Evolutionary conservation across 2,329 filamentous ascomycete species (phyloP).

Genomic region (Pseudogymnoascus sp.): DNA sequence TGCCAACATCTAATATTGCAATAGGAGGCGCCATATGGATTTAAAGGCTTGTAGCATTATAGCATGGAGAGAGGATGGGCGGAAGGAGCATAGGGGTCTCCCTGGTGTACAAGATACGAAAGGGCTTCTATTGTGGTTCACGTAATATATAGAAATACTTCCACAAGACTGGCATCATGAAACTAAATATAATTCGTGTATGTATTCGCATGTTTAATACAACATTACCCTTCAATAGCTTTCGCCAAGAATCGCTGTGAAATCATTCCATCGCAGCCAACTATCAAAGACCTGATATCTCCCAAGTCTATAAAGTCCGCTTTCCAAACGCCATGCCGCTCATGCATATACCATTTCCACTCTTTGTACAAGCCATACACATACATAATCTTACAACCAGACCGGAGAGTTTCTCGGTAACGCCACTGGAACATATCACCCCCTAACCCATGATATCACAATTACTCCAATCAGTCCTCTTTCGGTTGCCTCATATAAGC

Average conservation of each 20-base stretch:
- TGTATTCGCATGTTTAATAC: not conserved
- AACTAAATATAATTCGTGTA: not conserved
- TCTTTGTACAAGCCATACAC: slow-evolving; percentile 7
- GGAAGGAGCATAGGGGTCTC: not conserved
- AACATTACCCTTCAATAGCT: slow-evolving; percentile 1
- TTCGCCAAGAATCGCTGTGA: not conserved
- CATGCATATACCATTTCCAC: slow-evolving; percentile 5
- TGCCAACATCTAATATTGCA: not conserved
- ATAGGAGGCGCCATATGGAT: not conserved
- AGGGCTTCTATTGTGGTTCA: not conserved
- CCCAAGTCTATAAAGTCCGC: not conserved
- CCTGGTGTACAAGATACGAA: not conserved
- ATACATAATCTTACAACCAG: slow-evolving; percentile 4
- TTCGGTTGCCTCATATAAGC: slow-evolving; percentile 76
- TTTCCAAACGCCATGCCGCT: slow-evolving; percentile 8
- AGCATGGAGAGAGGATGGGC: not conserved
- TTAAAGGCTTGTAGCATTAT: slow-evolving; percentile 5
- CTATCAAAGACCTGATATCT: not conserved
- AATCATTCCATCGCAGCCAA: slow-evolving; percentile 1
- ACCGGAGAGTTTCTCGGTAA: not conserved
- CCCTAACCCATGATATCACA: not conserved
- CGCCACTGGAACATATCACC: not conserved
- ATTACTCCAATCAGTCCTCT: slow-evolving; percentile 32
- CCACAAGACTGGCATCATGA: not conserved
- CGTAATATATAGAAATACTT: not conserved